phyloP scores from a whole-genome alignment of 2,329 filamentous ascomycete genomes.

The Xylaria sp. region DNA sequence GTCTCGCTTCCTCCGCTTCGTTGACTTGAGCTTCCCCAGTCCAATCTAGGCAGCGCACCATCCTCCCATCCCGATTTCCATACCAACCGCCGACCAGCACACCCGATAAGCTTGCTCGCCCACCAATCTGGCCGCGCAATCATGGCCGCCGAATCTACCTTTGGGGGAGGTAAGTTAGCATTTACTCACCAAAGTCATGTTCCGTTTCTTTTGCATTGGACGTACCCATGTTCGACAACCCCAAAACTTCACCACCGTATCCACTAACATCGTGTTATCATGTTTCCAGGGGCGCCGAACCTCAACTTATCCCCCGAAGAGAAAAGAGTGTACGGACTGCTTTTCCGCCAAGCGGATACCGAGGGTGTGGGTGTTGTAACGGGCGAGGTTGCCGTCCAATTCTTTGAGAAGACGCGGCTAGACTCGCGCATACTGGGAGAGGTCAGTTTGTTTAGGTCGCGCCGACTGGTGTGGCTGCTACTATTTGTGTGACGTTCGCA shows the following conservation, averaged over 20 bases:
- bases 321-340: slow-evolving; percentile 90
- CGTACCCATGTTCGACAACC: neutral
- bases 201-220: slow-evolving; percentile 1
- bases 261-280: slow-evolving; percentile 31
- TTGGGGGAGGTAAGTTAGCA: slow-evolving; percentile 27
- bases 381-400: slow-evolving; percentile 93
- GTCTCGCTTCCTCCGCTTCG: neutral
- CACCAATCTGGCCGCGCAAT: slow-evolving; percentile 38
- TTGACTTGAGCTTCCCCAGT: slow-evolving; percentile 5
- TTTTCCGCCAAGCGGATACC: slow-evolving; percentile 91
- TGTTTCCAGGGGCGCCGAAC: slow-evolving; percentile 61
- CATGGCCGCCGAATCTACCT: slow-evolving; percentile 41
- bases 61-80: slow-evolving; percentile 3
- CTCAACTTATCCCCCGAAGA: slow-evolving; percentile 90
- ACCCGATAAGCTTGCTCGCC: slow-evolving; percentile 17
- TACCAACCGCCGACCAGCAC: slow-evolving; percentile 6
- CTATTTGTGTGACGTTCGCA: neutral
- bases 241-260: slow-evolving; percentile 14
- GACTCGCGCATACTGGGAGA: slow-evolving; percentile 86
- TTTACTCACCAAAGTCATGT: neutral
- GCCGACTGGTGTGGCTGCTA: neutral
- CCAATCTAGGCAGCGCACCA: slow-evolving; percentile 8
- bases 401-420: slow-evolving; percentile 95
- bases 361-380: slow-evolving; percentile 93
- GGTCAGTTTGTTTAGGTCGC: slow-evolving; percentile 56